Evolutionary conservation across 2,329 filamentous ascomycete species (phyloP), one percentile per base, ranked within the genome.

Genomic region (Metarhizium rileyi): DNA sequence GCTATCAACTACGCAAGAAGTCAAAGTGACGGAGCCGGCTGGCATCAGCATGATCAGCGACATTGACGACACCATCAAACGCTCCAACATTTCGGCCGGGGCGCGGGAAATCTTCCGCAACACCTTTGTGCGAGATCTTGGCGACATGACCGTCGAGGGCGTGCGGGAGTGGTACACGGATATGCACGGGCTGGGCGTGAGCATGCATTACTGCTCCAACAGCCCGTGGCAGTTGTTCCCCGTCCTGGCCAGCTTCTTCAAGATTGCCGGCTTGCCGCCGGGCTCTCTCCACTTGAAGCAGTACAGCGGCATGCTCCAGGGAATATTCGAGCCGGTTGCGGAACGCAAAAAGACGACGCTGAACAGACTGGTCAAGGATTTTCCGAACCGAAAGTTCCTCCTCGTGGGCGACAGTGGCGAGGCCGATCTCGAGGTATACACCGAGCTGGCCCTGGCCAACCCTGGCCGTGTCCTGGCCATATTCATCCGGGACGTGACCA

Each of bases 141-240:
- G 70, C 3, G 89, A 91, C 52, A 74, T 97, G 43, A 89, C 83
- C 0, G 82, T 98, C 22, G 84, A 90, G 16, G 93, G 93, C 2
- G 90, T 97, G 20, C 80, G 75, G 51, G 88, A 94, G 54, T 97
- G 93, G 91, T 98, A 97, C 63, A 81, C 74, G 33, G 75, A 75
- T 20, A 76, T 98, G 68, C 77, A 86, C 36, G 74, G 82, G 20
- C 81, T 91, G 70, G 90, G 90, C 18, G 91, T 97, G 23, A 81
- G 83, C 58, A 78, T 98, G 47, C 94, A 98, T 63, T 98, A 98
- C 65, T 94, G 95, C 56, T 98, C 93, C n/a, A 98, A 98, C 67
- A 95, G 91, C 46, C 93, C 93, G 0, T 98, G 94, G 94, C 94
- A 98, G 64, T 76, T 98, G 6, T 98, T 88, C 59, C 93, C 93